Base-by-base conservation (phyloP, 306 rosid genomes). In the Citrullus colocynthis region DNA sequence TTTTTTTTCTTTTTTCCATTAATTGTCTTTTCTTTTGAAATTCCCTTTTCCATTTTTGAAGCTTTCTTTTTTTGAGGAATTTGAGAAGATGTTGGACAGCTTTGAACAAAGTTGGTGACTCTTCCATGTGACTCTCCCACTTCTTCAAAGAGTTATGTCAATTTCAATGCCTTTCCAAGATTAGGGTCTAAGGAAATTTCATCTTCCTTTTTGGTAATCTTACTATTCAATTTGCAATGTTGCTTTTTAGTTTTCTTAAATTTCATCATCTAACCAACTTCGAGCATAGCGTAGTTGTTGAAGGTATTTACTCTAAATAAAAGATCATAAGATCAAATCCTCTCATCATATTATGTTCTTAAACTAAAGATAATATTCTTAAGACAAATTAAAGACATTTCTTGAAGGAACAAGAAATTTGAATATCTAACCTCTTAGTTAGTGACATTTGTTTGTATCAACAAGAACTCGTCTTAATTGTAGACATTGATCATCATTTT, bases 81-180 rank as follows among this genome's bases (percentile, higher is more conserved):
- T 81, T 80, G 67, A 78, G 80, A 85, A 63, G 82, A 78, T 88
- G 93, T 87, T 86, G 87, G 88, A 85, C 80, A 78, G 87, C 81
- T 79, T 84, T 48, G 87, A 88, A 87, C 87, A 85, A 72, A 52
- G 89, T 88, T 85, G 89, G 79, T 62, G 81, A 74, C 82, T 83
- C 85, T 82, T 84, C 79, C 84, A 66, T 78, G 64, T 28, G 56
- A 62, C 64, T 52, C 64, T 60, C 78, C 51, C 56, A 66, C 52
- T 42, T 67, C 73, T 34, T 66, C 73, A 39, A 16, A 66, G 14
- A 9, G 37, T 60, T 62, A 6, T 41, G 16, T 67, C 74, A 41
- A 67, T 67, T 67, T 41, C 74, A 41, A 67, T 34, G 21, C 2
- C 44, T 52, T 28, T 6, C 74, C 16, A 37, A 66, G 9, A 6